Percentiles rank a stretch among this genome's conserved stretches.
phyloP scores from a whole-genome alignment of 768 basidiomycete species.

The Kwoniella pini region DNA sequence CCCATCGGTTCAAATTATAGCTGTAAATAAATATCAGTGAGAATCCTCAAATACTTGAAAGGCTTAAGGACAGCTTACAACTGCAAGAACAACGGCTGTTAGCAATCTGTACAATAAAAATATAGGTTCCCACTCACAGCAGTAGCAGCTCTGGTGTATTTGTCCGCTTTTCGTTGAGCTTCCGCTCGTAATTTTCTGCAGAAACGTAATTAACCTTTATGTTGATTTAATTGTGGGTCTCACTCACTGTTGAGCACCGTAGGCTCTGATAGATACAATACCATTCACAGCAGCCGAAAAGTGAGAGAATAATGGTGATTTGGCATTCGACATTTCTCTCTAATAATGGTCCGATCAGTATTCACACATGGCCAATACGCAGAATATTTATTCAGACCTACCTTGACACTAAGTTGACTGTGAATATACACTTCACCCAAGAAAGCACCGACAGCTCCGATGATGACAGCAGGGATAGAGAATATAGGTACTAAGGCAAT shows the following conservation, averaged over 20 bases:
- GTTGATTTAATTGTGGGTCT: background rate
- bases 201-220: background rate
- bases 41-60: conserved; percentile 44
- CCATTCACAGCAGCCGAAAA: conserved; percentile 66
- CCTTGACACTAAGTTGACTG: conserved; percentile 62
- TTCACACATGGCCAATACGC: background rate
- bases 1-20: conserved; percentile 57
- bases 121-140: conserved; percentile 20
- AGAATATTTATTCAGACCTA: conserved; percentile 5
- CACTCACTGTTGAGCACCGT: conserved; percentile 60
- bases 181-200: conserved; percentile 56
- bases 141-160: conserved; percentile 53
- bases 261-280: conserved; percentile 64
- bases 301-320: conserved; percentile 60
- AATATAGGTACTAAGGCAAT: conserved; percentile 48
- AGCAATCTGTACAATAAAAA: background rate
- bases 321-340: conserved; percentile 62
- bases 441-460: conserved; percentile 57
- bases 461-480: conserved; percentile 43
- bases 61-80: conserved; percentile 3
- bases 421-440: conserved; percentile 62
- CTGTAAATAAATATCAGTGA: conserved; percentile 56
- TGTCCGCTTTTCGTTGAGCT: conserved; percentile 62
- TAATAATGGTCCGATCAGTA: conserved; percentile 6
- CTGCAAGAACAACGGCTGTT: conserved; percentile 6